These are phyloP conservation scores for Boeremia exigua DNA, from an alignment of 2,329 filamentous ascomycete species.

Conservation along the genomic window DNA sequence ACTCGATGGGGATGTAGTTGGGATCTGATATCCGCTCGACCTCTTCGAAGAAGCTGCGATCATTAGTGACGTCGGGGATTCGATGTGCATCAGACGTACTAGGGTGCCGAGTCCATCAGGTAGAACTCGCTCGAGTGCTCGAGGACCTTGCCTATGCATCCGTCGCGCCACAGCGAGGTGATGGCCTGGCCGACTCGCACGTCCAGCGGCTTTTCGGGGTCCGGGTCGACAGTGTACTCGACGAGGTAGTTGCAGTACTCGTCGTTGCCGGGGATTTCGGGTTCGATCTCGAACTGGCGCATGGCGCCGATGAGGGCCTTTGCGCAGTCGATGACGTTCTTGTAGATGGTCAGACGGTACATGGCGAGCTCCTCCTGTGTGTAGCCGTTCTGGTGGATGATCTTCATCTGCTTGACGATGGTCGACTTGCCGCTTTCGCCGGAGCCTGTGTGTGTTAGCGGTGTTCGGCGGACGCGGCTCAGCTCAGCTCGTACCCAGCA, in stretches of 20 bases:
- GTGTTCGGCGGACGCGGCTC: neutral
- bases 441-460: conserved; percentile 69
- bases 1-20: conserved; percentile 90
- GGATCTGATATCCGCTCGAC: conserved; percentile 80
- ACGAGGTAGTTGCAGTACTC: conserved; percentile 80
- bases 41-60: conserved; percentile 88
- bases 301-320: conserved; percentile 92
- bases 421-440: conserved; percentile 99
- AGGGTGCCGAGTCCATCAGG: conserved; percentile 98
- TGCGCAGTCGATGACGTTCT: conserved; percentile 96
- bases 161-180: conserved; percentile 87
- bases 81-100: conserved; percentile 66
- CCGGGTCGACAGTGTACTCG: conserved; percentile 88
- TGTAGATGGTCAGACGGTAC: conserved; percentile 96
- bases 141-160: conserved; percentile 80
- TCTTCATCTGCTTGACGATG: conserved; percentile 99
- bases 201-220: conserved; percentile 85
- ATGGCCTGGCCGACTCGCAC: conserved; percentile 81
- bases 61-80: conserved; percentile 1
- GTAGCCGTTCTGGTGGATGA: conserved; percentile 98
- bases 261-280: conserved; percentile 72
- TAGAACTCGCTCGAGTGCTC: conserved; percentile 98
- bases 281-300: conserved; percentile 87
- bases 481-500: conserved; percentile 73
- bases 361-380: conserved; percentile 90